Evolutionary conservation across 2,329 filamentous ascomycete genomes (phyloP).

Genomic region (Epichloe sp.): DNA sequence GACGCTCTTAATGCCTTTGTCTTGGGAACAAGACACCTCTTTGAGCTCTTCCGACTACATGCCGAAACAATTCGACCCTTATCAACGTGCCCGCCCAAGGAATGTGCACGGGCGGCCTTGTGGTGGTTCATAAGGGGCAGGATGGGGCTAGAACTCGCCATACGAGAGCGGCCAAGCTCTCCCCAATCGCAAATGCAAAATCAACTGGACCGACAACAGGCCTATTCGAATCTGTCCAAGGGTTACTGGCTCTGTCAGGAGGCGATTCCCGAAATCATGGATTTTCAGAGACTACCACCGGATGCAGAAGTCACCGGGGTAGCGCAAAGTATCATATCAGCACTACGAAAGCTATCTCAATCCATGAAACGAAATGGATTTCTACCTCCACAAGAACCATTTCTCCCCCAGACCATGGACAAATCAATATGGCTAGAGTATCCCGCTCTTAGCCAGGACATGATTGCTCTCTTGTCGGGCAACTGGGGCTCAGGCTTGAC

Average conservation of each 20-base stretch:
- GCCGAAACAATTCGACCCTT: conserved; percentile 61
- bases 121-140: conserved; percentile 90
- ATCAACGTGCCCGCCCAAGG: conserved; percentile 45
- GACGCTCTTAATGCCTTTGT: conserved; percentile 60
- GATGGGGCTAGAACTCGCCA: conserved; percentile 56
- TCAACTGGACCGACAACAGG: conserved; percentile 52
- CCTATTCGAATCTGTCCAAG: conserved; percentile 77
- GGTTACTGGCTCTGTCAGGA: conserved; percentile 64
- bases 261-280: conserved; percentile 35
- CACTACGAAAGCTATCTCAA: conserved; percentile 59
- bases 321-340: conserved; percentile 44
- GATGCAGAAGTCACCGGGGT: conserved; percentile 38
- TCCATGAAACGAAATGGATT: conserved; percentile 80
- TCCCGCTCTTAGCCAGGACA: conserved; percentile 58
- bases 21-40: conserved; percentile 57
- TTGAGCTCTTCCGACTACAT: conserved; percentile 63
- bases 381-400: conserved; percentile 54
- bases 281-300: conserved; percentile 26
- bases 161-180: conserved; percentile 46
- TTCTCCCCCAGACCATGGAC: conserved; percentile 66
- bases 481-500: conserved; percentile 37
- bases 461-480: conserved; percentile 56
- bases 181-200: conserved; percentile 40
- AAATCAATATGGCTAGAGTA: conserved; percentile 74
- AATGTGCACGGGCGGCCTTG: conserved; percentile 58